Evolutionary conservation across 78 protist species (phyloP), one percentile per base, ranked within the genome.

Genomic region (Monocercomonoides exilis): DNA sequence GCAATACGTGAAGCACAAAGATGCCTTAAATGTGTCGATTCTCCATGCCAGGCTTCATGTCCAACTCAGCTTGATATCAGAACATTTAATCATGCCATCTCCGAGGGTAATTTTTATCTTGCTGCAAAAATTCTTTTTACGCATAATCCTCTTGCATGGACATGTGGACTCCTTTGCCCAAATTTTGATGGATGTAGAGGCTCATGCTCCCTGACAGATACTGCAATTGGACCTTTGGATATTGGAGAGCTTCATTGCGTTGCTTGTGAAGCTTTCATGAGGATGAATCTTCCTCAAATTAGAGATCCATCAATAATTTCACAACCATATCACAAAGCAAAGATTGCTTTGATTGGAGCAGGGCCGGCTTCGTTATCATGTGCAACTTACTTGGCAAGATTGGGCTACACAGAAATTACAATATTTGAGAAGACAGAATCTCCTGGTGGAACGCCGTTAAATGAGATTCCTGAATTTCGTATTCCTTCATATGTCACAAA

Each of bases 91-190:
- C 35, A 88, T 2, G 88, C 91, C 84, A 94, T 96, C 44, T 46
- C 96, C 6, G 92, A 87, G 41, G 87, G 89, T 84, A 94, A 95
- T 87, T 93, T 84, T 89, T 96, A 95, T 86, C 94, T 96, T 11
- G 97, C 97, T 11, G 96, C 97, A 32, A 89, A 94, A 89, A 85
- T 87, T 32, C 94, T 96, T 77, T 91, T 94, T 64, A 93, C 96
- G 0, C 95, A 94, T 91, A 96, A 96, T 85, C 98, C 98, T 35
- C 77, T 95, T 2, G 98, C 96, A 41, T 82, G 93, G 33, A 90
- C 96, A 3, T 95, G 98, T 80, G 96, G 96, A 81, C 92, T 93
- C 93, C 94, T 96, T 44, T 96, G 98, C 84, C 96, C 98, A n/a
- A 91, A 90, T 0, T 43, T 80, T 5, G 92, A 94, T 63, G 85